Evolutionary conservation across 2,329 filamentous ascomycete genomes (phyloP).

Genomic region (Exophiala lecanii-corni): DNA sequence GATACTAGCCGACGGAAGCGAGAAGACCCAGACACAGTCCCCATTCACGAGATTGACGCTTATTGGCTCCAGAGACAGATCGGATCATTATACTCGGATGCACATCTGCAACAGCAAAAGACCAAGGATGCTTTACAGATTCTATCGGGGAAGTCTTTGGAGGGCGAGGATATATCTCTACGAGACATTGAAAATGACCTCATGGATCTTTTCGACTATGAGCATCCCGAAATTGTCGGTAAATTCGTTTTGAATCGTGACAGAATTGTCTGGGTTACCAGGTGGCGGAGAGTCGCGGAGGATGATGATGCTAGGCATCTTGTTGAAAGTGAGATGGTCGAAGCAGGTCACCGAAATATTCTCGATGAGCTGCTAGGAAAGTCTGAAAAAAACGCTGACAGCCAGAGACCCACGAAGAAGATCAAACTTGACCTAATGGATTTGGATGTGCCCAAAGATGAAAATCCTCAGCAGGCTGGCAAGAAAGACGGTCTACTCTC

Average conservation of each 20-base stretch:
- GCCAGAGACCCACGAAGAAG: conserved; percentile 65
- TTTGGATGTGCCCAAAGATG: conserved; percentile 66
- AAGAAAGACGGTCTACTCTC: conserved; percentile 63
- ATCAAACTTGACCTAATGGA: conserved; percentile 85
- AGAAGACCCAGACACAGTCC: conserved; percentile 51
- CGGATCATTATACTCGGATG: conserved; percentile 80
- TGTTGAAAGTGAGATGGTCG: conserved; percentile 86
- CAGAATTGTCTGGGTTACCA: conserved; percentile 92
- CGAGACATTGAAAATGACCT: conserved; percentile 96
- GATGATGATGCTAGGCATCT: conserved; percentile 66
- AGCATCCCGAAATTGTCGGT: conserved; percentile 87
- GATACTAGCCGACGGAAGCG: conserved; percentile 48
- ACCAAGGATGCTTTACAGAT: conserved; percentile 78
- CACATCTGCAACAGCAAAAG: conserved; percentile 90
- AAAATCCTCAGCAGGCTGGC: conserved; percentile 53
- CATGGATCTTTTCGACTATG: conserved; percentile 97
- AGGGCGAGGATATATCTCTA: conserved; percentile 76
- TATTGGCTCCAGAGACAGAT: conserved; percentile 97
- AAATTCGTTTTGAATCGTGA: conserved; percentile 88
- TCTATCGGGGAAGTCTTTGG: conserved; percentile 67
- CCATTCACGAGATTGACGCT: conserved; percentile 87
- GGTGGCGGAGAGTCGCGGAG: conserved; percentile 75
- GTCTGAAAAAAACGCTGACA: conserved; percentile 48
- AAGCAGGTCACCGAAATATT: conserved; percentile 79
- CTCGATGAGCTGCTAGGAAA: conserved; percentile 83